phyloP scores from a whole-genome alignment of 768 basidiomycete species.

The Agrocybe chaxingu region DNA sequence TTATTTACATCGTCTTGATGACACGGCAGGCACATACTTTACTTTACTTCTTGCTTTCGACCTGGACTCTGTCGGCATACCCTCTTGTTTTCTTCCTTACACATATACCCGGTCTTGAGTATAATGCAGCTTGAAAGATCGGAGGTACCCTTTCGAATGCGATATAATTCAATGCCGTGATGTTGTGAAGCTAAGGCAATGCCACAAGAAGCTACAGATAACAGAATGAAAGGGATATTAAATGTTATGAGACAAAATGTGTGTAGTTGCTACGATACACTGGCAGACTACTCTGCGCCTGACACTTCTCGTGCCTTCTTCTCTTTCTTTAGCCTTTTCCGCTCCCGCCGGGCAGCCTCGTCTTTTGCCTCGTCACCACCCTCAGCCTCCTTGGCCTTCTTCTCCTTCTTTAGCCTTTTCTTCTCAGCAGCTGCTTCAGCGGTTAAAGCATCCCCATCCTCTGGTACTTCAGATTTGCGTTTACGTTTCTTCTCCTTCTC shows the following conservation, averaged over 20 bases:
- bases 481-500: slow-evolving; percentile 86
- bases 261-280: not conserved
- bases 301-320: slow-evolving; percentile 51
- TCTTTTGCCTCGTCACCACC: slow-evolving; percentile 44
- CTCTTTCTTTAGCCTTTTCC: slow-evolving; percentile 67
- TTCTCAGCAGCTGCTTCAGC: slow-evolving; percentile 15
- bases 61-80: slow-evolving; percentile 18
- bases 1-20: slow-evolving; percentile 19
- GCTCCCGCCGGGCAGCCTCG: slow-evolving; percentile 59
- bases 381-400: slow-evolving; percentile 49
- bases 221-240: not conserved
- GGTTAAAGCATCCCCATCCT: slow-evolving; percentile 32
- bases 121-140: slow-evolving; percentile 6
- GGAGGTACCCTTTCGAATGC: slow-evolving; percentile 11
- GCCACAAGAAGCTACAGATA: slow-evolving; percentile 1
- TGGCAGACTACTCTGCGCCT: slow-evolving; percentile 29
- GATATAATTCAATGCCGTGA: not conserved
- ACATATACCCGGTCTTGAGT: slow-evolving; percentile 12
- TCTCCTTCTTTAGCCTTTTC: slow-evolving; percentile 47
- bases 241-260: not conserved
- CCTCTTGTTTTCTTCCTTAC: slow-evolving; percentile 10
- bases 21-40: slow-evolving; percentile 19
- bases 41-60: slow-evolving; percentile 16
- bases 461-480: slow-evolving; percentile 63
- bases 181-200: too few relatives aligned